Evolutionary conservation across 306 rosid species (phyloP).

Genomic region (Echinosophora koreensis): DNA sequence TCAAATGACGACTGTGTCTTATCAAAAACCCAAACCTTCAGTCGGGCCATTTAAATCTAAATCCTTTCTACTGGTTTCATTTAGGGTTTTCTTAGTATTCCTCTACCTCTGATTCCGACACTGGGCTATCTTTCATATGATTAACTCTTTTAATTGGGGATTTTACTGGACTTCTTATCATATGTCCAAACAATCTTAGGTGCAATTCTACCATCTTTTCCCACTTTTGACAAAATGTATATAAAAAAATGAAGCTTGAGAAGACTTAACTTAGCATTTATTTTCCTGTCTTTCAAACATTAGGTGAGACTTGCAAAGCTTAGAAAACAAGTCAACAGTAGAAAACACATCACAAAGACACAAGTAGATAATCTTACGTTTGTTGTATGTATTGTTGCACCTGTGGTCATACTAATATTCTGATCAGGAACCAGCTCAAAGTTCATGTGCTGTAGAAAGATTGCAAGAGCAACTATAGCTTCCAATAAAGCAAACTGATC

Average conservation of each 20-base stretch:
- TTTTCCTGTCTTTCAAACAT: conserved; percentile 16
- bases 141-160: not conserved
- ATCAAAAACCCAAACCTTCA: no score
- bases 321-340: not conserved
- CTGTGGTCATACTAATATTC: conserved; percentile 93
- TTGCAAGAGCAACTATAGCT: conserved; percentile 80
- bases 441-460: conserved; percentile 80
- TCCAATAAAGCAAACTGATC: conserved; percentile 94
- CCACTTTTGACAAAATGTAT: not conserved
- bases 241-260: no score
- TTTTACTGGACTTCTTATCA: not conserved
- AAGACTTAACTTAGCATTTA: no score
- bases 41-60: no score
- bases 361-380: conserved; percentile 60
- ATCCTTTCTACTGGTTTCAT: no score
- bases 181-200: not conserved
- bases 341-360: conserved; percentile 36
- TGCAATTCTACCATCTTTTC: not conserved
- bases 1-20: no score
- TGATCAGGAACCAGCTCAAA: conserved; percentile 89
- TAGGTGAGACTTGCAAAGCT: conserved; percentile 18
- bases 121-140: not conserved
- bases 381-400: conserved; percentile 97
- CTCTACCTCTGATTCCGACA: no score
- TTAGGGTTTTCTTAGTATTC: not conserved